These are phyloP conservation scores for Cornus kousa DNA, from an alignment of 148 eudicot genomes.

Conservation along the genomic window DNA sequence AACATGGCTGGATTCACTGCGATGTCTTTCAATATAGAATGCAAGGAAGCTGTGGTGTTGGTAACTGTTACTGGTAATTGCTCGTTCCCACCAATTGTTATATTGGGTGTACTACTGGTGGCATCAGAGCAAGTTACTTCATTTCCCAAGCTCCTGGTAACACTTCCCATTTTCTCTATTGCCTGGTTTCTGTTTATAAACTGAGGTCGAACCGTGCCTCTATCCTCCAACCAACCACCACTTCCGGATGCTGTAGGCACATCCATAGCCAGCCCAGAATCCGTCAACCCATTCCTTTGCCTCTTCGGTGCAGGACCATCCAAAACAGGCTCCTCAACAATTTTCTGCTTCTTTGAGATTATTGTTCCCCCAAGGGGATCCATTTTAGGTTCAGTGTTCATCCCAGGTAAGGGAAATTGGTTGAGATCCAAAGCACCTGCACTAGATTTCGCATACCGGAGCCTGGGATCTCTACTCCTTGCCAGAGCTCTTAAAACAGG, in stretches of 20 bases:
- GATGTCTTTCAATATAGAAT: slow-evolving; percentile 68
- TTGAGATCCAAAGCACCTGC: slow-evolving; percentile 32
- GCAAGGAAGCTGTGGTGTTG: slow-evolving; percentile 48
- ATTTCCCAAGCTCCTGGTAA: slow-evolving; percentile 32
- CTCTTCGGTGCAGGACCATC: slow-evolving; percentile 68
- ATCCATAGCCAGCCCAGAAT: slow-evolving; percentile 13
- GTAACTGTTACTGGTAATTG: slow-evolving; percentile 26
- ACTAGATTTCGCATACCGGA: slow-evolving; percentile 49
- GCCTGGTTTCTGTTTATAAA: slow-evolving; percentile 26
- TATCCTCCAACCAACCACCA: slow-evolving; percentile 39
- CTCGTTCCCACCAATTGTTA: slow-evolving; percentile 24
- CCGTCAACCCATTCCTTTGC: slow-evolving; percentile 46
- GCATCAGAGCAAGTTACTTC: slow-evolving; percentile 27
- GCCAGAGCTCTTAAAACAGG: slow-evolving; percentile 31
- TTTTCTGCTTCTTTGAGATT: slow-evolving; percentile 49
- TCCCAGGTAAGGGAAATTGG: slow-evolving; percentile 26
- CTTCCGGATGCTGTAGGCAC: slow-evolving; percentile 25
- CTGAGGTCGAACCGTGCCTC: slow-evolving; percentile 32
- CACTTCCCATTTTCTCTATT: slow-evolving; percentile 26
- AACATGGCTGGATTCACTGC: slow-evolving; percentile 66
- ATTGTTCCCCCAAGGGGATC: slow-evolving; percentile 35
- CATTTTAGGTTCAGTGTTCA: slow-evolving; percentile 30
- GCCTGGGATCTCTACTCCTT: slow-evolving; percentile 91
- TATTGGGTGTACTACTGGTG: slow-evolving; percentile 16
- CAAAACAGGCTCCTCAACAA: slow-evolving; percentile 29